Conservation (phyloP, 2,329 filamentous ascomycete genomes). For the Penicillium occitanis region DNA sequence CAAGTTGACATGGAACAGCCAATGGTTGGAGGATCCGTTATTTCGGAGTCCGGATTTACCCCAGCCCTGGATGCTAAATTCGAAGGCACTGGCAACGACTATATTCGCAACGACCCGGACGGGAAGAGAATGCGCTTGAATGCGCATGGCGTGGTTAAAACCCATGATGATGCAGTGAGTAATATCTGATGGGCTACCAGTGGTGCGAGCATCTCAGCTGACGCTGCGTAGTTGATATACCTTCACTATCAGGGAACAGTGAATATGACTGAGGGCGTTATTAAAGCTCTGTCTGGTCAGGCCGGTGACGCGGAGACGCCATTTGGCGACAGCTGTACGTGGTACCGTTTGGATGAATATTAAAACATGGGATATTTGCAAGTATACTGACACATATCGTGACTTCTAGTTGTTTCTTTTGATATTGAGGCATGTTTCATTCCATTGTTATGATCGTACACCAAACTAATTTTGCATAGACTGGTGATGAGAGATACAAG, state of each 20-base stretch:
- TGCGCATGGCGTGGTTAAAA: conserved; percentile 41
- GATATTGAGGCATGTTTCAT: conserved; percentile 36
- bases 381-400: not conserved
- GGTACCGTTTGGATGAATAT: not conserved
- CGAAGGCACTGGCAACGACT: conserved; percentile 43
- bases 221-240: conserved; percentile 34
- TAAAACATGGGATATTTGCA: not conserved
- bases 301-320: conserved; percentile 37
- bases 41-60: conserved; percentile 37
- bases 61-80: conserved; percentile 40
- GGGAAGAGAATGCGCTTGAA: conserved; percentile 42
- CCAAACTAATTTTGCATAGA: conserved; percentile 28
- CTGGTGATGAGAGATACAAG: conserved; percentile 45
- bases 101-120: conserved; percentile 44
- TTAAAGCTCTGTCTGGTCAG: conserved; percentile 34
- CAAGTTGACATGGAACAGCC: conserved; percentile 29
- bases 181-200: conserved; percentile 10
- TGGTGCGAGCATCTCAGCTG: not conserved
- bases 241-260: conserved; percentile 45
- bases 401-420: conserved; percentile 36
- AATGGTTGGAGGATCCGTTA: conserved; percentile 40
- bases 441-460: not conserved
- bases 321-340: conserved; percentile 44
- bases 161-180: conserved; percentile 30
- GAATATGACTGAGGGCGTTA: conserved; percentile 35